A percentile compares a stretch with the other conserved stretches of the same genome.
Evolutionary conservation across 441 rosid genomes (phyloP).

Genomic region (Sinapis alba): DNA sequence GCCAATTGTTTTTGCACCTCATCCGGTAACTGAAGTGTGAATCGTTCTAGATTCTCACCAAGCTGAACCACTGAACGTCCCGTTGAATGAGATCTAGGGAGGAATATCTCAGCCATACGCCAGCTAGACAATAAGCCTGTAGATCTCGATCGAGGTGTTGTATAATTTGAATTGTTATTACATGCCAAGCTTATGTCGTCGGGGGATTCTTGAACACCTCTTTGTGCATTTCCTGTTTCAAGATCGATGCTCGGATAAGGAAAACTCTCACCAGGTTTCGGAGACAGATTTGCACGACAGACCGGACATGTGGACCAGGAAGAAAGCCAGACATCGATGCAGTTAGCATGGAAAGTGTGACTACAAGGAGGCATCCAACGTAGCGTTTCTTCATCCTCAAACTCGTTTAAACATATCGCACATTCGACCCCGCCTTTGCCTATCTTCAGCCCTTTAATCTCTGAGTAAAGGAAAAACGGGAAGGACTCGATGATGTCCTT

Average conservation of each 20-base stretch:
- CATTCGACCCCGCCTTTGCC: conserved; percentile 61
- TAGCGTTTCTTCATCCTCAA: conserved; percentile 55
- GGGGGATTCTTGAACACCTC: conserved; percentile 18
- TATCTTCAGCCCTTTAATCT: conserved; percentile 55
- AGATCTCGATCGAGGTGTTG: conserved; percentile 56
- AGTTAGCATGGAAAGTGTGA: conserved; percentile 58
- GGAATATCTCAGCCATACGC: conserved; percentile 41
- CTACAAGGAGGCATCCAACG: conserved; percentile 60
- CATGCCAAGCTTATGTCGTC: conserved; percentile 26
- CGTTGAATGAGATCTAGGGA: conserved; percentile 50
- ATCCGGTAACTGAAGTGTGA: conserved; percentile 60
- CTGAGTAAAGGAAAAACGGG: conserved; percentile 52
- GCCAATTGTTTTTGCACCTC: conserved; percentile 51
- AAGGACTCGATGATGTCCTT: conserved; percentile 45
- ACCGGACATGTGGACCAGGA: conserved; percentile 58
- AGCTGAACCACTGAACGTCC: conserved; percentile 50
- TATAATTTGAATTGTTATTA: conserved; percentile 24
- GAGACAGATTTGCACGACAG: conserved; percentile 52
- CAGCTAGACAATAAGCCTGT: conserved; percentile 48
- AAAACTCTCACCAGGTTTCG: conserved; percentile 45
- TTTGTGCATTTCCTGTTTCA: conserved; percentile 16
- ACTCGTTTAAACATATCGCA: conserved; percentile 64
- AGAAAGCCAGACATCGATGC: conserved; percentile 62
- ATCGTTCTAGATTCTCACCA: conserved; percentile 52
- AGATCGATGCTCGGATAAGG: conserved; percentile 20